Conservation (phyloP, 2,329 filamentous ascomycete genomes). For the Diaporthe amygdali region DNA sequence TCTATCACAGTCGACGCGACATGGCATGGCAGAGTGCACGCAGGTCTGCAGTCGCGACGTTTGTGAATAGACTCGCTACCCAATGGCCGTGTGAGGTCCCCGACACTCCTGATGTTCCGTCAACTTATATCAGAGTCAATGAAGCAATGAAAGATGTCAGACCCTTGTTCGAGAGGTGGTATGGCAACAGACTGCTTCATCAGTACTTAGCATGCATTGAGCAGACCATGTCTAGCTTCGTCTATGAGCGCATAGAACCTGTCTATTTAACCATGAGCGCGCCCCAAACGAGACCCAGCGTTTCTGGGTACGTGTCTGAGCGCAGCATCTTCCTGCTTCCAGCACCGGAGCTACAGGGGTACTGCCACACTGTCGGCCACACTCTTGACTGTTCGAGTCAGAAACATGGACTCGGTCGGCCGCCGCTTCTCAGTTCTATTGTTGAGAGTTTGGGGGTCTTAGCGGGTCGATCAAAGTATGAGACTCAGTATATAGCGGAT, state of each 20-base stretch:
- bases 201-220: constrained; percentile 26
- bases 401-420: neutral
- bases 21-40: neutral
- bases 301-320: neutral
- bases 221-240: neutral
- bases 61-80: neutral
- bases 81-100: constrained; percentile 19
- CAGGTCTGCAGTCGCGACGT: neutral
- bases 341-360: neutral
- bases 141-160: neutral
- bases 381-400: neutral
- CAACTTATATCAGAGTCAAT: neutral
- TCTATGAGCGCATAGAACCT: neutral
- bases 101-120: neutral
- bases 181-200: constrained; percentile 32
- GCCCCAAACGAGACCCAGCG: neutral
- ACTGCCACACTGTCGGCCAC: too few relatives aligned
- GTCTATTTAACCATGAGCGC: neutral
- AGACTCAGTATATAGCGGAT: neutral
- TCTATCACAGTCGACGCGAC: neutral
- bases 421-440: neutral
- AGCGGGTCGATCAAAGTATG: neutral
- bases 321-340: neutral
- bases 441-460: neutral
- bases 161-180: constrained; percentile 30